Base-by-base conservation (phyloP, 768 basidiomycete species). In the Cantharellus cinnabarinus region DNA sequence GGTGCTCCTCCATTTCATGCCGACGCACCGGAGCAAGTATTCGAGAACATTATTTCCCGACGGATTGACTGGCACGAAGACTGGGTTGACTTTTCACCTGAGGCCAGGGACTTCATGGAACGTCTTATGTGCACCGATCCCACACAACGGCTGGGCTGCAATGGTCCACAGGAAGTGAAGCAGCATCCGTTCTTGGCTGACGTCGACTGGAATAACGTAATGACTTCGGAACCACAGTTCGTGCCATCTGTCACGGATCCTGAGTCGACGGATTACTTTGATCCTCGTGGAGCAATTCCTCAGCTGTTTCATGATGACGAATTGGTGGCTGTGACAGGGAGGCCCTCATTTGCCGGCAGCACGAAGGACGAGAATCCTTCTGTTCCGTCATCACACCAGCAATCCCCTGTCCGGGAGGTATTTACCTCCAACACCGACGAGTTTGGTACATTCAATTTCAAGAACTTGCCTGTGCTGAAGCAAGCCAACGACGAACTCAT, bases 231-330 rank as follows among this genome's bases (percentile, higher is more conserved):
- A 70, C 90, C 91, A 5, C 87, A 84, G 40, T 99, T 99, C 72
- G 89, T 98, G 57, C 95, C 95, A 53, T 85, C 91, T 67, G 81
- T 95, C 41, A 79, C 85, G 10, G 93, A 98, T 70, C 91, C 93
- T 3, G 93, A 97, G 71, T 94, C 90, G 29, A 99, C 95, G n/a
- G 95, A 99, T 69, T 99, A 99, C 72, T 99, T 99, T 66, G 95
- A 99, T 71, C 80, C 91, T 62, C 82, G 95, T 50, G 95, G 95
- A 2, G 94, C 94, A 14, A 80, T 87, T 50, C 80, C 83, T 39
- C 87, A 90, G 66, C 72, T 88, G 41, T 95, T 98, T 77, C 84
- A 89, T 53, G 94, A 97, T 60, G 89, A 93, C 53, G 89, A 90
- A 75, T 50, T 63, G 62, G 66, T 79, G 63, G 71, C 79, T 57